Conservation (phyloP, 306 rosid genomes). For the Quercus ilex region DNA sequence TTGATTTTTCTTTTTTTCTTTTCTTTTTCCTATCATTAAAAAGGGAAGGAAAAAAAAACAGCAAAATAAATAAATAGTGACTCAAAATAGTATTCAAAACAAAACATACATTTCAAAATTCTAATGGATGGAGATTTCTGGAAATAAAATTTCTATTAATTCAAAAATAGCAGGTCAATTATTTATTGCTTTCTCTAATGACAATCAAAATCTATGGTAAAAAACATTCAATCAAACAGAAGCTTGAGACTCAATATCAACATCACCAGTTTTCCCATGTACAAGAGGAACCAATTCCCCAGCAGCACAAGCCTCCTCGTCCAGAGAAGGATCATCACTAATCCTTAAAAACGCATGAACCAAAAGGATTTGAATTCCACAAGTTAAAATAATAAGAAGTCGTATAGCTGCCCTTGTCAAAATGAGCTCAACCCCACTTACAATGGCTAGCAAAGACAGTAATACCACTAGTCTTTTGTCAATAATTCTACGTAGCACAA, state of each 20-base stretch:
- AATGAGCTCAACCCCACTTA: slow-evolving; percentile 38
- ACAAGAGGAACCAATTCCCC: slow-evolving; percentile 39
- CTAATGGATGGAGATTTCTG: no score
- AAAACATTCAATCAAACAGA: slow-evolving; percentile 27
- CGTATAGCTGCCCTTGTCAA: slow-evolving; percentile 45
- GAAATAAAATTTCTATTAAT: no score
- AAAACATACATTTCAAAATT: no score
- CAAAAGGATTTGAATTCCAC: slow-evolving; percentile 38
- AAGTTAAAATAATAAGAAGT: slow-evolving; percentile 37
- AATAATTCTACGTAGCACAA: slow-evolving; percentile 35
- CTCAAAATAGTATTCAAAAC: no score
- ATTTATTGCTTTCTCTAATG: no score
- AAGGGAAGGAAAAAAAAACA: no score
- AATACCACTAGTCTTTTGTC: slow-evolving; percentile 29
- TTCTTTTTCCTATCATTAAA: no score
- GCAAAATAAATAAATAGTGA: no score
- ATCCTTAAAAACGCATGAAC: slow-evolving; percentile 58
- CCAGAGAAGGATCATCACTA: slow-evolving; percentile 30
- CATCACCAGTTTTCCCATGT: background rate
- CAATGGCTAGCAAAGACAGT: slow-evolving; percentile 40
- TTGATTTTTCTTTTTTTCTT: no score
- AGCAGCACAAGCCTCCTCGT: slow-evolving; percentile 20
- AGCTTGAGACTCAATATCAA: background rate
- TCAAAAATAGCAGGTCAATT: no score
- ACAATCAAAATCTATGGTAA: no score